A percentile compares a stretch with the other conserved stretches of the same genome.
Evolutionary conservation across 1,284 basidiomycete genomes (phyloP).

Genomic region (Melampsora occidentalis): DNA sequence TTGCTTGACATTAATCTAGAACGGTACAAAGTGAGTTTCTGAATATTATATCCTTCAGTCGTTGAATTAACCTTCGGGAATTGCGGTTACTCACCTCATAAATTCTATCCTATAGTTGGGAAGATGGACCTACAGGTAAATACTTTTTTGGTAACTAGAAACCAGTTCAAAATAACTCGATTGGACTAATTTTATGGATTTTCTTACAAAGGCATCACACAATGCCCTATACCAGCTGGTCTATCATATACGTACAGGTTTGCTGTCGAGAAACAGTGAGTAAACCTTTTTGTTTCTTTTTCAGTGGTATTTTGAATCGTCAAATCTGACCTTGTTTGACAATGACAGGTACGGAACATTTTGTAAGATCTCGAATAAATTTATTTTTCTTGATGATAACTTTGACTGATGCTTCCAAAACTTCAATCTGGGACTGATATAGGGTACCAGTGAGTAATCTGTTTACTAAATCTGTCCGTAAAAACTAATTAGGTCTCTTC

Average conservation of each 20-base stretch:
- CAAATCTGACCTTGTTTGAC: not conserved
- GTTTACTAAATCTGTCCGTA: not conserved
- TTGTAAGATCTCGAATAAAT: conserved; percentile 19
- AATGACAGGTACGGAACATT: conserved; percentile 27
- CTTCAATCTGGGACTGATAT: not conserved
- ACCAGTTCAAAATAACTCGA: not conserved
- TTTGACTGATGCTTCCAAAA: not conserved
- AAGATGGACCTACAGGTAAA: conserved; percentile 57
- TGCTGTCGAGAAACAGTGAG: conserved; percentile 50
- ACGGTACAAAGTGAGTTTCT: conserved; percentile 13
- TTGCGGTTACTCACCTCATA: conserved; percentile 49
- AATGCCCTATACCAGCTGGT: conserved; percentile 60
- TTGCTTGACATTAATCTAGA: conserved; percentile 46
- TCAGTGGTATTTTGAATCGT: not conserved
- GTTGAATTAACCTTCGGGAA: conserved; percentile 55
- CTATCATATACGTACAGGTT: conserved; percentile 61
- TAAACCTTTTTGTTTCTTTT: conserved; percentile 57
- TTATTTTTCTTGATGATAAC: not conserved
- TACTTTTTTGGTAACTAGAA: not conserved
- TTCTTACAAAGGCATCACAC: conserved; percentile 50
- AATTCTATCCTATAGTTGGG: conserved; percentile 48
- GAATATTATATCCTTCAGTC: not conserved
- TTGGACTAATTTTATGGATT: not conserved
- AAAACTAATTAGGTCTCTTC: not conserved
- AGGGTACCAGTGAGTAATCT: conserved; percentile 39